Evolutionary conservation across 1,139 yeast species (phyloP), one percentile per base, ranked within the genome.

Genomic region (Scheffersomyces cryptocercus): DNA sequence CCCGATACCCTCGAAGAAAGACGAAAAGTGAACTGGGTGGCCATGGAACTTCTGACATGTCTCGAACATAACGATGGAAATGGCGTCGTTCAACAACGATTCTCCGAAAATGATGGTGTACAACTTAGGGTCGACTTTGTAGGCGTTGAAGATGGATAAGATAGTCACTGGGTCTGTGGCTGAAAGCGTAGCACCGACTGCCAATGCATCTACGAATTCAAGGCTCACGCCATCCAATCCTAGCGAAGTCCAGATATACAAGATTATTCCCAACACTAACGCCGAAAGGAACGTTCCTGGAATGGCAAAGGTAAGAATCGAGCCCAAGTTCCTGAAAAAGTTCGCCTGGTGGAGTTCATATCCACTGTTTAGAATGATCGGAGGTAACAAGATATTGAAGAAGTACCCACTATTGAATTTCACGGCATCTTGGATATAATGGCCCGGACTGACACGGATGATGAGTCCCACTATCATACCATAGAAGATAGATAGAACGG

Each of bases 161-260:
- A 95, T 93, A 1, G 99, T 95, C 30, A 95, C 98, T 0, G 99
- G 99, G 63, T 95, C 99, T 0, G 99, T 95, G 16, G 99, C 99
- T 0, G 97, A 88, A 39, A 95, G 75, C 0, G 99, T 91, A 3
- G 99, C 99, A 10, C 99, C 99, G 9, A 95, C 96, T 0, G 97
- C 93, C 47, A 95, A 76, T 0, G 99, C 97, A 63, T 93, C 98
- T 24, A 93, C 96, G 67, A 93, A 90, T 43, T 96, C 93, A 46
- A 95, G 81, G 49, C 84, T 72, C 41, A 93, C 81, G 28, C 93
- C 88, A 62, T 95, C 99, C 37, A 95, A 66, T 0, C 99, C 99
- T 52, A 93, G 66, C 3, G 89, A 81, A 0, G 99, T 89, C 96
- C 98, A 95, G 13, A 91, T 70, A 60, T 82, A 95, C 44, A 93